Base-by-base conservation (phyloP, 1,284 basidiomycete genomes). In the Abortiporus biennis region DNA sequence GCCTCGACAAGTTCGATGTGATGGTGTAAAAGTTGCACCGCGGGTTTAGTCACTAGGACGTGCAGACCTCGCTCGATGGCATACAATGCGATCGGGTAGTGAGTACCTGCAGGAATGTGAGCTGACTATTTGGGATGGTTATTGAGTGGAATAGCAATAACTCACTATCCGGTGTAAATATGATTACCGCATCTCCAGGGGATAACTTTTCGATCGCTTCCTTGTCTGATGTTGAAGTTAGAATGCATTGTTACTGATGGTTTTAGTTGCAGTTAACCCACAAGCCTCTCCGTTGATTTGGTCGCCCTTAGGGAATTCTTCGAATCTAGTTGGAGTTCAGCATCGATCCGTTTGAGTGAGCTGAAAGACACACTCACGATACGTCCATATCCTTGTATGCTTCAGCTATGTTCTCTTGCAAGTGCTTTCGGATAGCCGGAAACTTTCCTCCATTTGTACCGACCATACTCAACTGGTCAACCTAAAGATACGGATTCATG, bases 31-130 rank as follows among this genome's bases (percentile, higher is more conserved):
- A 87, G 73, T 58, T 96, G 85, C 0, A 90, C 92, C 1, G 92
- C 92, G 1, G 92, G 92, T 63, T 95, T 96, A 40, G 92, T 96
- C 47, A 95, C 79, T 36, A 95, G 74, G 32, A 95, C 92, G 61
- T 95, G 92, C 41, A 93, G 68, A 1, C 82, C 82, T 17, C 72
- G 79, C 61, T 92, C 79, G 36, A 95, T 83, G 2, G 92, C 92
- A 54, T 92, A 90, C 37, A 84, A 66, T 12, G 89, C 79, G 56
- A 95, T 95, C 19, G 81, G 76, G 57, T 82, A 88, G 63, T 95
- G 92, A 33, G 92, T 95, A 51, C 68, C 86, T 89, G 25, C 27
- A 17, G 5, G 23, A 8, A 4, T 23, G 1, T 27, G 22, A 17
- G 5, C 19, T 22, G n/a, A 12, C 23, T 27, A 29, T 9, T 20